Percentiles rank a stretch among this genome's conserved stretches.
These are phyloP conservation scores for Tricholomella constricta DNA, from an alignment of 768 basidiomycete species.

Conservation along the genomic window DNA sequence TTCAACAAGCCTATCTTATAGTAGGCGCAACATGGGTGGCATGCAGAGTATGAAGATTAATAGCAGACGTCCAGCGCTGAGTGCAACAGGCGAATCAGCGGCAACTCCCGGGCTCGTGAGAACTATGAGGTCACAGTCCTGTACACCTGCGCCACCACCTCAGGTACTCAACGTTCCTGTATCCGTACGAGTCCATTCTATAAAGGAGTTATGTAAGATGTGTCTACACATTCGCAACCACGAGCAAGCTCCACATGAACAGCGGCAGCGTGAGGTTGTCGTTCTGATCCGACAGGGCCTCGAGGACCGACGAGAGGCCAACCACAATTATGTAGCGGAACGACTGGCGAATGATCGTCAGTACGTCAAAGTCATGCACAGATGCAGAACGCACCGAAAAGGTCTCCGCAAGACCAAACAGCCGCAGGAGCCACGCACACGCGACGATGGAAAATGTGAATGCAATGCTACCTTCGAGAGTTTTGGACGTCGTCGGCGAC, in stretches of 20 bases:
- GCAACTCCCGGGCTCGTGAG: slow-evolving; percentile 26
- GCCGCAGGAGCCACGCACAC: slow-evolving; percentile 70
- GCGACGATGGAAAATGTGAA: slow-evolving; percentile 72
- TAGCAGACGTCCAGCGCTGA: too few species aligned
- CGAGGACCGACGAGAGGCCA: slow-evolving; percentile 70
- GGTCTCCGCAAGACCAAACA: slow-evolving; percentile 64
- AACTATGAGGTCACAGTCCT: slow-evolving; percentile 35
- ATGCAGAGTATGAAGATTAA: too few species aligned
- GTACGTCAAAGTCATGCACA: neutral
- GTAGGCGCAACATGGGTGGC: too few species aligned
- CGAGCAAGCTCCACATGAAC: slow-evolving; percentile 91
- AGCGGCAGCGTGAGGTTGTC: slow-evolving; percentile 97
- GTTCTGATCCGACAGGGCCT: slow-evolving; percentile 94
- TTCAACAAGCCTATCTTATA: too few species aligned
- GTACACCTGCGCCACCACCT: too few species aligned
- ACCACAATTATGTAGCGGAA: slow-evolving; percentile 65
- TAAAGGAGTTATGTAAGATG: too few species aligned
- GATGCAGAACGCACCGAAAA: slow-evolving; percentile 69
- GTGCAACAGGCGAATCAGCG: too few species aligned
- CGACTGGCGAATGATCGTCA: slow-evolving; percentile 44
- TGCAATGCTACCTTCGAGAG: slow-evolving; percentile 87
- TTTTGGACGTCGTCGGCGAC: slow-evolving; percentile 85
- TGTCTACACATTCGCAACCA: slow-evolving; percentile 50
- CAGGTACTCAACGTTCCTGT: neutral
- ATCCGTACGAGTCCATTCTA: too few species aligned